Evolutionary conservation across 2,329 filamentous ascomycete species (phyloP), one percentile per base, ranked within the genome.

Genomic region (Aspergillus melleus): DNA sequence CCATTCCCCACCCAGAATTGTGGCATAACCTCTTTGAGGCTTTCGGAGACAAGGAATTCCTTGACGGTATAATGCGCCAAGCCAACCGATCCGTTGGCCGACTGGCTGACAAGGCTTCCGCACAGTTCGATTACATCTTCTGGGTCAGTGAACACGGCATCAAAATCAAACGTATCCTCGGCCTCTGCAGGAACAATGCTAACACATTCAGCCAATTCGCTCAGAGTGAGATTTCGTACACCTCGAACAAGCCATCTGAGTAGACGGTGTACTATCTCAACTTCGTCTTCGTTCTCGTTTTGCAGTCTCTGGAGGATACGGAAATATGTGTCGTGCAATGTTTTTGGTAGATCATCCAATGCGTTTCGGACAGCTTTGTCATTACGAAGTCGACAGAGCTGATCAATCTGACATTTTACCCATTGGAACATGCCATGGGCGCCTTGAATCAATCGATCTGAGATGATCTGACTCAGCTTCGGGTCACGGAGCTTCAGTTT

Each of bases 341-440:
- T 55, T 22, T 55, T 55, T 10, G 53, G 53, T 6, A 55, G 53
- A 20, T 55, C 53, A 14, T 55, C 36, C 39, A 55, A 20, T 2
- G 53, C 53, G 36, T 49, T 55, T 10, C 53, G 53, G 5, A 55
- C 22, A 6, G 53, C 53, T 10, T 46, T 26, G 42, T 55, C 53
- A 29, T 55, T 55, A 6, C 53, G 53, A 24, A 49, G 20, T 19
- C 32, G 26, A 46, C 53, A 55, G 24, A 55, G 42, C 20, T 55
- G 53, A 16, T 55, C 53, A 12, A 55, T 49, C 12, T 55, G 53
- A 20, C 53, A 55, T 4, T 55, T 55, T 6, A 55, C 53, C 53
- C 53, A 55, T 46, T 55, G 53, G 42, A 55, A 55, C 53, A 55
- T 55, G 19, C 53, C 53, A 32, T 55, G 53, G 3, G 53, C 53